A percentile compares a stretch with the other conserved stretches of the same genome.
These are phyloP conservation scores for Stagonosporopsis chrysanthemi DNA, from an alignment of 2,329 filamentous ascomycete genomes.

Conservation along the genomic window DNA sequence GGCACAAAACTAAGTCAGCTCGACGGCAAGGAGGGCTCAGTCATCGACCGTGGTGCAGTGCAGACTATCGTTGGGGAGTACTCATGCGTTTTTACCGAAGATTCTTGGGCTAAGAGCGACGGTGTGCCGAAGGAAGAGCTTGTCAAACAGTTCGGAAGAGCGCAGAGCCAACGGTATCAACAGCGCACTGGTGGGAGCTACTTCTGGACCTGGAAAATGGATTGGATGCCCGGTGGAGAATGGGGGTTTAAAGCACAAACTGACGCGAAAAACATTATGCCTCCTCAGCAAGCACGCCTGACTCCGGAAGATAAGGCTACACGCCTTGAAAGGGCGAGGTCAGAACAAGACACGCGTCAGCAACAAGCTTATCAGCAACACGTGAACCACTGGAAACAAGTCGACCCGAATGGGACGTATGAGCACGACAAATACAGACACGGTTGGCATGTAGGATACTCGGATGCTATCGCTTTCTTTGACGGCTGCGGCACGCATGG, in stretches of 20 bases:
- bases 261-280: conserved; percentile 52
- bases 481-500: conserved; percentile 45
- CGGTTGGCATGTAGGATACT: conserved; percentile 65
- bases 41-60: conserved; percentile 59
- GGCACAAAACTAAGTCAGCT: conserved; percentile 55
- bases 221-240: conserved; percentile 68
- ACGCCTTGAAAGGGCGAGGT: conserved; percentile 51
- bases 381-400: conserved; percentile 59
- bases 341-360: conserved; percentile 48
- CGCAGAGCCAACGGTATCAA: conserved; percentile 59
- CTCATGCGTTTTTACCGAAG: conserved; percentile 62
- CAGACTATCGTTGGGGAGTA: conserved; percentile 66
- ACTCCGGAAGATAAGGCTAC: conserved; percentile 23
- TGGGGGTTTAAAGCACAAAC: conserved; percentile 66
- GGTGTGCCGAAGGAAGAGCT: conserved; percentile 50
- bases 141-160: conserved; percentile 57
- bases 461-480: conserved; percentile 63
- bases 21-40: conserved; percentile 56
- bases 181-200: conserved; percentile 60
- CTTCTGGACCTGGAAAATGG: conserved; percentile 69
- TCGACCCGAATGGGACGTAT: conserved; percentile 54
- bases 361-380: conserved; percentile 53
- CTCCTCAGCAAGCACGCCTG: conserved; percentile 43
- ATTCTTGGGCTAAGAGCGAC: conserved; percentile 55
- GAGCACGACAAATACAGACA: conserved; percentile 63